Evolutionary conservation across 2,329 filamentous ascomycete genomes (phyloP).

Genomic region (Aspergillus puulaauensis): DNA sequence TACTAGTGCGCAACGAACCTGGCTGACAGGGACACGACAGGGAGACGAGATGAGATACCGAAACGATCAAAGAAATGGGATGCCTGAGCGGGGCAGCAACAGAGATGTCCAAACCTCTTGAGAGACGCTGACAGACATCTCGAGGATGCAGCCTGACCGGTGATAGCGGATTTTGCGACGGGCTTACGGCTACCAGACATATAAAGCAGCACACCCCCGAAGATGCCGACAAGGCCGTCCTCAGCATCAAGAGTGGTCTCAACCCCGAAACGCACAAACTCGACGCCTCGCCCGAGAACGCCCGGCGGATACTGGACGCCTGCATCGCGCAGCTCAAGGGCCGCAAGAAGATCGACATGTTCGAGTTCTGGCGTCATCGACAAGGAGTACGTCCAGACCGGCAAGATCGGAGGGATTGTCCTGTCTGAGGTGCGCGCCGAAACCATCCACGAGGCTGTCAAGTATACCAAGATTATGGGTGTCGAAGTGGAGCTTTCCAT

Average conservation of each 20-base stretch:
- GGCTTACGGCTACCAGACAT: no score
- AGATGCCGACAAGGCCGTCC: constrained; percentile 27
- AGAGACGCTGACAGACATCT: no score
- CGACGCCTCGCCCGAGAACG: constrained; percentile 51
- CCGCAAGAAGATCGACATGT: constrained; percentile 58
- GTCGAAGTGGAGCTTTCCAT: constrained; percentile 55
- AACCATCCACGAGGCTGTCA: constrained; percentile 36
- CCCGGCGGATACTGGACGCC: constrained; percentile 57
- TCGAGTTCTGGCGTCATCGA: constrained; percentile 40
- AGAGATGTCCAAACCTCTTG: no score
- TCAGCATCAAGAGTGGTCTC: constrained; percentile 27
- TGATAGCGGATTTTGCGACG: no score
- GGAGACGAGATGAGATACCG: no score
- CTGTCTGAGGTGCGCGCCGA: constrained; percentile 36
- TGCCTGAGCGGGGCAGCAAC: no score
- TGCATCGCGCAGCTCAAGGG: constrained; percentile 43
- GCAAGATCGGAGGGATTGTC: constrained; percentile 38
- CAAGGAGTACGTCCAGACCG: constrained; percentile 34
- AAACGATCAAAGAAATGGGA: no score
- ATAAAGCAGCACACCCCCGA: constrained; percentile 14
- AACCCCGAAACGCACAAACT: constrained; percentile 34
- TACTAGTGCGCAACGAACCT: no score
- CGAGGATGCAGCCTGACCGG: no score
- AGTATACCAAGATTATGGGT: constrained; percentile 44
- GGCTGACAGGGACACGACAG: no score